Base-by-base conservation (phyloP, 1,139 yeast species). In the Suhomyces ambrosiae region DNA sequence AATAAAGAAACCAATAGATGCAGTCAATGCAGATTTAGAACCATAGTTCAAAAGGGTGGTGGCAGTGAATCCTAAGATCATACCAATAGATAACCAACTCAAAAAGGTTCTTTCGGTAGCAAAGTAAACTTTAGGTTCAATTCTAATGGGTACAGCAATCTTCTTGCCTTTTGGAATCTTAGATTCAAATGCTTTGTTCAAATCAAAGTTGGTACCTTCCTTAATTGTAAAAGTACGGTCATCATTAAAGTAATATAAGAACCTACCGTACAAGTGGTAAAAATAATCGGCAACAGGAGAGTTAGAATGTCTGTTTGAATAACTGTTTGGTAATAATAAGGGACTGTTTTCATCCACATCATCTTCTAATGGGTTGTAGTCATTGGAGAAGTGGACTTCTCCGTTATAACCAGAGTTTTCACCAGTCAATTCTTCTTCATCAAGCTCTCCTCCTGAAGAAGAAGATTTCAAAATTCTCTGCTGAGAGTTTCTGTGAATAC, bases 1-100 rank as follows among this genome's bases (percentile, higher is more conserved):
- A 14, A 86, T 42, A 64, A 86, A 89, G 64, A 92, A 92, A n/a
- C 95, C 95, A 40, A 88, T 74, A 1, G 96, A 83, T 0, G 97
- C 95, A 30, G 87, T 74, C 51, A 88, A 71, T 0, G 96, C 82
- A 28, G 80, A 66, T 35, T 68, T 65, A 41, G 80, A 76, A 51
- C 94, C 92, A 58, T 81, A 85, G 44, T 82, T 81, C 51, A 85
- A 65, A 47, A 85, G 68, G 1, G 89, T 68, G 12, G 83, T 80
- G 1, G 89, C 86, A 7, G 89, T 82, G 38, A 84, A 86, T 30
- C 86, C 84, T 43, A 85, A 68, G 31, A 84, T 68, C 72, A 85
- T 73, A 4, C 86, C 82, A 45, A 85, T 82, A 12, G 88, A 80
- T 42, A 85, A 63, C 94, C 94, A 85, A 39, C 86, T 79, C 49